These are phyloP conservation scores for Gnomoniopsis smithogilvyi DNA, from an alignment of 2,329 filamentous ascomycete genomes.

Conservation along the genomic window DNA sequence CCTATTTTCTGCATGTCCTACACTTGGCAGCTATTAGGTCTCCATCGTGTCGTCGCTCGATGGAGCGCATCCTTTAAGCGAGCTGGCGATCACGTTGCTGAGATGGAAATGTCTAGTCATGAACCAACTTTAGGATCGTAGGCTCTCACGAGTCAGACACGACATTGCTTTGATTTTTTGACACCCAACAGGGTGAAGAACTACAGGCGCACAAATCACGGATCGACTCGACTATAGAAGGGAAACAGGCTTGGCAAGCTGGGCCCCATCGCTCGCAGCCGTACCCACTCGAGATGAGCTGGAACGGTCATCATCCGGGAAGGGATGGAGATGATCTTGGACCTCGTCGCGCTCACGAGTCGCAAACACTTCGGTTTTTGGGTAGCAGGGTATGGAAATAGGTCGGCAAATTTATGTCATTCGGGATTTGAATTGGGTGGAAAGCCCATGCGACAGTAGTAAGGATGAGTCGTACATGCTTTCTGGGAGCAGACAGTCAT, in stretches of 20 bases:
- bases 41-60: background rate
- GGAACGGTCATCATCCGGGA: background rate
- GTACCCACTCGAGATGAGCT: background rate
- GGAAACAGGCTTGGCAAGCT: background rate
- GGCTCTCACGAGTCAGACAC: slow-evolving; percentile 7
- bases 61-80: background rate
- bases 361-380: background rate
- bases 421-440: background rate
- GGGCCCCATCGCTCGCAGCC: background rate
- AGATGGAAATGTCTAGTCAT: slow-evolving; percentile 8
- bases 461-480: background rate
- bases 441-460: background rate
- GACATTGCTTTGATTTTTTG: background rate
- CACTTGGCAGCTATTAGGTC: background rate
- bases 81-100: slow-evolving; percentile 10
- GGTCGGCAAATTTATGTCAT: background rate
- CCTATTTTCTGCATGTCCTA: too few species aligned
- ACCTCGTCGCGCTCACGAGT: background rate
- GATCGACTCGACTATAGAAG: too few species aligned
- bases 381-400: background rate
- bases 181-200: background rate
- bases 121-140: background rate
- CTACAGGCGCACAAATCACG: background rate
- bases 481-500: too few species aligned
- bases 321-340: background rate